Conservation (phyloP, 2,329 filamentous ascomycete genomes). For the Aspergillus ochraceoroseus region DNA sequence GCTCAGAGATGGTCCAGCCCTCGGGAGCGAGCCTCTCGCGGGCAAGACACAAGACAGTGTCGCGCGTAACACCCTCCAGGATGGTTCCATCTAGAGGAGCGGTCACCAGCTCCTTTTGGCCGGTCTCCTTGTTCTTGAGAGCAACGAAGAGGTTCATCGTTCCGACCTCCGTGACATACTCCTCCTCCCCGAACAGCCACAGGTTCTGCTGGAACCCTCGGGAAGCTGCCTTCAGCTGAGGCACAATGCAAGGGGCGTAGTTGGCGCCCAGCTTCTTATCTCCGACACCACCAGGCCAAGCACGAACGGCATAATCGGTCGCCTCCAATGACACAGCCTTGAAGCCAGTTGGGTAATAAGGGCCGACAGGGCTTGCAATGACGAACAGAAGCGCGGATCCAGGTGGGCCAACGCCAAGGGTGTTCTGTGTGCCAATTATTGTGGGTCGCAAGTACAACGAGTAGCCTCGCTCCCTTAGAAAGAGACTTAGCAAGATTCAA, state of each 20-base stretch:
- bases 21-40: slow-evolving; percentile 74
- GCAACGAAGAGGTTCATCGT: slow-evolving; percentile 98
- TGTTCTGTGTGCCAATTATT: slow-evolving; percentile 94
- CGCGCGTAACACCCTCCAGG: slow-evolving; percentile 86
- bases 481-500: background rate
- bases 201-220: slow-evolving; percentile 97
- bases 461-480: slow-evolving; percentile 65
- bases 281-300: slow-evolving; percentile 95
- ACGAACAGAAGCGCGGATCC: slow-evolving; percentile 88
- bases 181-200: slow-evolving; percentile 93
- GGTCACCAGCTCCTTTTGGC: slow-evolving; percentile 88
- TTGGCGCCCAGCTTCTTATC: slow-evolving; percentile 99
- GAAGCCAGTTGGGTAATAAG: slow-evolving; percentile 98
- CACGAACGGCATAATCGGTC: slow-evolving; percentile 91
- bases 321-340: slow-evolving; percentile 94
- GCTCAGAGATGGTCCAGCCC: slow-evolving; percentile 83
- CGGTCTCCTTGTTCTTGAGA: slow-evolving; percentile 77
- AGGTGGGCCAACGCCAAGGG: slow-evolving; percentile 86
- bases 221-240: slow-evolving; percentile 84
- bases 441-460: slow-evolving; percentile 93
- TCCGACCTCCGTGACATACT: slow-evolving; percentile 93
- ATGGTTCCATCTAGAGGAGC: slow-evolving; percentile 95
- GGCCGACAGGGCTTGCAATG: slow-evolving; percentile 92
- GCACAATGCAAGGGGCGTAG: slow-evolving; percentile 98
- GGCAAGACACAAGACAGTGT: slow-evolving; percentile 82